Conservation (phyloP, 805 yeast species). For the Lipomyces chichibuensis region DNA sequence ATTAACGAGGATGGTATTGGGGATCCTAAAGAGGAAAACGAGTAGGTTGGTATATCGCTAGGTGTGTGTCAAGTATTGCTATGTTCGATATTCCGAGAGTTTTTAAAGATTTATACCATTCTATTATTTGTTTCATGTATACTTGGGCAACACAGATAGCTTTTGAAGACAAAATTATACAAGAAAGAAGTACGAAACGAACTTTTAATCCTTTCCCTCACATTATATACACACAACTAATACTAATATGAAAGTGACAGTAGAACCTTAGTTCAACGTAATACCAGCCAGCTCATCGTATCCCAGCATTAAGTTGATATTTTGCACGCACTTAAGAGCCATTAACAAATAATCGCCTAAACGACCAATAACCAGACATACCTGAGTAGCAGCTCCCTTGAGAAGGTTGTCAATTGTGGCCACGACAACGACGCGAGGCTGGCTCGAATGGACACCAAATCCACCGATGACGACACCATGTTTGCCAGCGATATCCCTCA, state of each 20-base stretch:
- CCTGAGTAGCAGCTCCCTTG: conserved; percentile 98
- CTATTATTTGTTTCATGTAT: background rate
- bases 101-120: background rate
- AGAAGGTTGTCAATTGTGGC: conserved; percentile 94
- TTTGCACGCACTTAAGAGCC: conserved; percentile 70
- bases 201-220: conserved; percentile 1
- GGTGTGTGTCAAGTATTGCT: background rate
- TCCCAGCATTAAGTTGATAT: conserved; percentile 85
- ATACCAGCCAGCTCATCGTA: conserved; percentile 96
- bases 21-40: conserved; percentile 86
- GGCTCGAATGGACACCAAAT: conserved; percentile 85
- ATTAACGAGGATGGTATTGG: conserved; percentile 96
- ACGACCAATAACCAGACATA: background rate
- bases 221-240: background rate
- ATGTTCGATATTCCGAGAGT: background rate
- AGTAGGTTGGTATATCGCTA: background rate
- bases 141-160: background rate
- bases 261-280: conserved; percentile 54
- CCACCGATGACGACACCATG: conserved; percentile 95
- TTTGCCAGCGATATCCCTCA: conserved; percentile 86
- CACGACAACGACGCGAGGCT: conserved; percentile 88
- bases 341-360: background rate
- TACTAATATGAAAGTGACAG: background rate
- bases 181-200: background rate
- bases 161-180: background rate